Base-by-base conservation (phyloP, 192 early-diverging fungal genomes). In the Backusella sp. region DNA sequence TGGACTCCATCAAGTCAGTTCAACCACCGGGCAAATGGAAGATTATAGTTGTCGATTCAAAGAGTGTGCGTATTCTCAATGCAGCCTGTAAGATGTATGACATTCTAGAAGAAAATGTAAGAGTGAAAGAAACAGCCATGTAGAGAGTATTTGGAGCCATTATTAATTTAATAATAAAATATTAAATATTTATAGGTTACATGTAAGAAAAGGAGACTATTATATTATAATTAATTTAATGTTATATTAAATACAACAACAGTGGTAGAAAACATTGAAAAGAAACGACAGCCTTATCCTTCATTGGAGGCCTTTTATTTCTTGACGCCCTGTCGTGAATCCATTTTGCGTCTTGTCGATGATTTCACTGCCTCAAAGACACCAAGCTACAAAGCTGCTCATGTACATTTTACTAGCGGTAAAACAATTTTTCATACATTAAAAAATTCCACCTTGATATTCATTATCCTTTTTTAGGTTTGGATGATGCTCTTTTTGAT, bases 1-100 rank as follows among this genome's bases (percentile, higher is more conserved):
- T 92, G 67, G 94, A 95, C 67, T 92, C 92, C 86, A 91, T 96
- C 74, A 86, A 88, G 79, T 85, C 92, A 0, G 87, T 94, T 26
- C 87, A 94, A 74, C 91, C 92, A 15, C 85, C 91, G 17, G 87
- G 87, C 67, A 83, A 86, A 72, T 96, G 92, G 93, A 96, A 96
- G 81, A 88, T 96, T 73, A 81, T 95, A 4, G 91, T 96, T 12
- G 89, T 95, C 0, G 95, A 96, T 86, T 83, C 87, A 36, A 89
- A 89, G 44, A 88, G 93, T 21, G 77, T 90, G 68, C 89, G 91
- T 41, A 89, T 96, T 42, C 79, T 95, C 12, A 91, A 88, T 71
- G 89, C 88, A 9, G 87, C 91, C 5, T 92, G 91, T 82, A 94
- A 94, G 76, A 95, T 92, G 88, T 86, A 77, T 49, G 91, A 93